phyloP scores from a whole-genome alignment of 257 asterid genomes.

The Scutellaria barbata region DNA sequence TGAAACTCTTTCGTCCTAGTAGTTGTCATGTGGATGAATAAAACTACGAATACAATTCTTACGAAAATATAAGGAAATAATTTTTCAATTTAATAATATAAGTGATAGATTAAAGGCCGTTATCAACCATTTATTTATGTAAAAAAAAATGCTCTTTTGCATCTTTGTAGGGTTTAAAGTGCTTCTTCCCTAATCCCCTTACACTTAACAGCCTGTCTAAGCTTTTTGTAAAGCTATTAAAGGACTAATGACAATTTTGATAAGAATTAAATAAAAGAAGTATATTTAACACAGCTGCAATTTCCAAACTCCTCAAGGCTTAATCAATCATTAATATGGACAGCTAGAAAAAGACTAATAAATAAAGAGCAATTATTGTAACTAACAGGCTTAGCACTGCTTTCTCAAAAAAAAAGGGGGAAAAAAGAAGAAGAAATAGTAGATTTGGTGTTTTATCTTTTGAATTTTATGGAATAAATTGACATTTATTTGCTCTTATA shows the following conservation, averaged over 20 bases:
- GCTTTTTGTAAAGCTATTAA: constrained; percentile 42
- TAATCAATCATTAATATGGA: constrained; percentile 19
- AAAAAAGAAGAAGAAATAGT: background rate
- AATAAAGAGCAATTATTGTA: background rate
- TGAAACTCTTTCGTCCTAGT: background rate
- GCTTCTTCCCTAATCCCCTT: constrained; percentile 8
- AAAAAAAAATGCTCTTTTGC: constrained; percentile 18
- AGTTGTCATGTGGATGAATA: background rate
- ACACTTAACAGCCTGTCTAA: constrained; percentile 36
- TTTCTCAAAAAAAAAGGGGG: background rate
- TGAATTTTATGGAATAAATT: no score
- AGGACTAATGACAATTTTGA: constrained; percentile 36
- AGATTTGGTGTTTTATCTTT: no score
- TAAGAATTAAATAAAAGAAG: constrained; percentile 11
- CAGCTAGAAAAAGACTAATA: constrained; percentile 23
- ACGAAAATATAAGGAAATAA: background rate
- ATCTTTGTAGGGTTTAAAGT: constrained; percentile 34
- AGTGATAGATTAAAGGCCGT: constrained; percentile 7
- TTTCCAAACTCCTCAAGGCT: constrained; percentile 10
- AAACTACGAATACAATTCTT: no score
- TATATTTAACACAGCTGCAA: constrained; percentile 34
- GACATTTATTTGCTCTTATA: no score
- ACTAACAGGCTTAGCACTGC: constrained; percentile 4
- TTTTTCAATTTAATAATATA: background rate
- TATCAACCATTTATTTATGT: constrained; percentile 21